These are phyloP conservation scores for Saitozyma sp. DNA, from an alignment of 768 basidiomycete genomes.

Conservation along the genomic window DNA sequence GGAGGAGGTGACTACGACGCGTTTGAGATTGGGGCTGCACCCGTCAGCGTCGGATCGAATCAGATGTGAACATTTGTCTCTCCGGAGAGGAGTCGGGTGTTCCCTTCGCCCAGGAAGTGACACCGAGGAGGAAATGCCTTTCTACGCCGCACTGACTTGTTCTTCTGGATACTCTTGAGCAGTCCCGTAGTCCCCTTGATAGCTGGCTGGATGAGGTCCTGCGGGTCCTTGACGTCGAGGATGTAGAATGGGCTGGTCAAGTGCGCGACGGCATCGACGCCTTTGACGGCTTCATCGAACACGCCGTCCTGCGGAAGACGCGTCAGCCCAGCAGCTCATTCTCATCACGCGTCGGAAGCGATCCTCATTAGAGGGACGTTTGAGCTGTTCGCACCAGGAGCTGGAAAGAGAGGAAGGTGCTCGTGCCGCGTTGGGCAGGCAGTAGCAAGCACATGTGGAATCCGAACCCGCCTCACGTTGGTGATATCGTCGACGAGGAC, in stretches of 20 bases:
- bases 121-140: neutral
- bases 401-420: neutral
- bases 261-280: conserved; percentile 65
- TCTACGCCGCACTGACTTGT: conserved; percentile 54
- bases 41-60: neutral
- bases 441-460: neutral
- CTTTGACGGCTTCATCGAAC: conserved; percentile 77
- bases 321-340: no score
- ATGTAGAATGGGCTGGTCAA: conserved; percentile 43
- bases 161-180: conserved; percentile 62
- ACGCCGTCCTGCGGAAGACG: conserved; percentile 54
- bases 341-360: neutral
- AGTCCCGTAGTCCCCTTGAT: conserved; percentile 69
- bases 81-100: no score
- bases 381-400: no score
- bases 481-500: conserved; percentile 73
- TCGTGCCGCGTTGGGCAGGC: neutral
- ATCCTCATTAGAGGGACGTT: neutral
- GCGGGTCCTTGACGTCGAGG: conserved; percentile 31
- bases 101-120: neutral
- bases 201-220: conserved; percentile 67
- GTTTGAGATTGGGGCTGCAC: conserved; percentile 59
- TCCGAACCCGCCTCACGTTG: conserved; percentile 50
- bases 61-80: no score
- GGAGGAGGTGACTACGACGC: conserved; percentile 66